A percentile compares a stretch with the other conserved stretches of the same genome.
Conservation (phyloP, 768 basidiomycete genomes). For the Serendipita sp. region DNA sequence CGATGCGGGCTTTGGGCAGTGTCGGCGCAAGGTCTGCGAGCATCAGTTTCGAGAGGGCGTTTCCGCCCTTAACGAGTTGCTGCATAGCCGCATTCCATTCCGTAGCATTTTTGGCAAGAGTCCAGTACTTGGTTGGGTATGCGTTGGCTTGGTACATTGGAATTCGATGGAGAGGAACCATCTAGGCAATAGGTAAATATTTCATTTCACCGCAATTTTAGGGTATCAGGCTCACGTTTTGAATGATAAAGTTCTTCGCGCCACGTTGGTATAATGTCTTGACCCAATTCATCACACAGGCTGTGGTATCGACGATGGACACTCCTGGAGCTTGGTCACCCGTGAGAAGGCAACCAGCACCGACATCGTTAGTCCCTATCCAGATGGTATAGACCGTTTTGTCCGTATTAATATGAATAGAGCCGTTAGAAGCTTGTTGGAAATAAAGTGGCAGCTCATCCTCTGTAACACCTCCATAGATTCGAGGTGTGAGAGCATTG, state of each 20-base stretch:
- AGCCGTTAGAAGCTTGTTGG: conserved; percentile 14
- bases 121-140: conserved; percentile 37
- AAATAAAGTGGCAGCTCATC: conserved; percentile 36
- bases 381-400: conserved; percentile 49
- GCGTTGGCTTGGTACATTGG: conserved; percentile 29
- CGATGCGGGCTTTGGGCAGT: conserved; percentile 39
- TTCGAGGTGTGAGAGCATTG: conserved; percentile 21
- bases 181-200: conserved; percentile 21
- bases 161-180: conserved; percentile 38
- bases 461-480: conserved; percentile 41
- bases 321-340: conserved; percentile 30
- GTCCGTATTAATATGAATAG: conserved; percentile 23
- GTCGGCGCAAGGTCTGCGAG: conserved; percentile 31
- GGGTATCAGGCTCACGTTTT: conserved; percentile 23
- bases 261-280: conserved; percentile 38
- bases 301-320: conserved; percentile 42
- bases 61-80: conserved; percentile 36
- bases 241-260: conserved; percentile 52
- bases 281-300: conserved; percentile 46
- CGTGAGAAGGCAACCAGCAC: conserved; percentile 32
- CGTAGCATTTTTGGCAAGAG: conserved; percentile 33
- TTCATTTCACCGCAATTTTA: not conserved
- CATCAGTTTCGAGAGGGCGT: conserved; percentile 35
- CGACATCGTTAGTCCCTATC: conserved; percentile 48
- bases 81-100: conserved; percentile 42